Conservation (phyloP, 257 asterid species). For the Salvia rosmarinus region DNA sequence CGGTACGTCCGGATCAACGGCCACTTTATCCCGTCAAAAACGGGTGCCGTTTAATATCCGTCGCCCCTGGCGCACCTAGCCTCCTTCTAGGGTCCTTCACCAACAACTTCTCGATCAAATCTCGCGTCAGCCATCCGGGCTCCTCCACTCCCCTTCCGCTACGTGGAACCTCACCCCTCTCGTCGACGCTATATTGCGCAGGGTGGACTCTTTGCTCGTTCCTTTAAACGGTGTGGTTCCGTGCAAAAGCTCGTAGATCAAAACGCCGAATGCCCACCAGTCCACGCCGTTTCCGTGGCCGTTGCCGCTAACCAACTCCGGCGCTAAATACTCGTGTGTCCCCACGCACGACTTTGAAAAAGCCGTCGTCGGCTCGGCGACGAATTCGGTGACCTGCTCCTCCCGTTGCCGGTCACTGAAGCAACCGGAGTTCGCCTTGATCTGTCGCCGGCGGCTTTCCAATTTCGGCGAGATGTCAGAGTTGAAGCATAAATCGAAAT, state of each 20-base stretch:
- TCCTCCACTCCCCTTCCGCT: slow-evolving; percentile 39
- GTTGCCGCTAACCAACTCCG: slow-evolving; percentile 67
- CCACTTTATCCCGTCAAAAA: slow-evolving; percentile 91
- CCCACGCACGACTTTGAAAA: slow-evolving; percentile 88
- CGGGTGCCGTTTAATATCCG: slow-evolving; percentile 91
- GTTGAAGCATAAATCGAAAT: slow-evolving; percentile 74
- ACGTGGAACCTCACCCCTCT: slow-evolving; percentile 60
- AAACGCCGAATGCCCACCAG: slow-evolving; percentile 95
- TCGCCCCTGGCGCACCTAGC: slow-evolving; percentile 85
- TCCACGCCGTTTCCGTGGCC: slow-evolving; percentile 96
- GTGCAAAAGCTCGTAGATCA: slow-evolving; percentile 64
- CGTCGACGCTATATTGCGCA: slow-evolving; percentile 81
- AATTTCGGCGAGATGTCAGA: slow-evolving; percentile 57
- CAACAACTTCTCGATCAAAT: slow-evolving; percentile 69
- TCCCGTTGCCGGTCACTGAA: slow-evolving; percentile 34
- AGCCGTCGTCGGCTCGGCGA: slow-evolving; percentile 77
- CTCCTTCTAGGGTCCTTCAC: slow-evolving; percentile 79
- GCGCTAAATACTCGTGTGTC: slow-evolving; percentile 85
- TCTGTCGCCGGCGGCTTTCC: slow-evolving; percentile 39
- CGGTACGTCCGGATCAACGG: slow-evolving; percentile 77
- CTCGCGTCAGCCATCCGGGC: slow-evolving; percentile 60
- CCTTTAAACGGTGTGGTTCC: slow-evolving; percentile 91
- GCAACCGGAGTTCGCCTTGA: slow-evolving; percentile 26
- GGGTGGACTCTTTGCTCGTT: slow-evolving; percentile 78
- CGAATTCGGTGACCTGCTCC: slow-evolving; percentile 67